Evolutionary conservation across 768 basidiomycete genomes (phyloP).

Genomic region (Nidularia pulvinata): DNA sequence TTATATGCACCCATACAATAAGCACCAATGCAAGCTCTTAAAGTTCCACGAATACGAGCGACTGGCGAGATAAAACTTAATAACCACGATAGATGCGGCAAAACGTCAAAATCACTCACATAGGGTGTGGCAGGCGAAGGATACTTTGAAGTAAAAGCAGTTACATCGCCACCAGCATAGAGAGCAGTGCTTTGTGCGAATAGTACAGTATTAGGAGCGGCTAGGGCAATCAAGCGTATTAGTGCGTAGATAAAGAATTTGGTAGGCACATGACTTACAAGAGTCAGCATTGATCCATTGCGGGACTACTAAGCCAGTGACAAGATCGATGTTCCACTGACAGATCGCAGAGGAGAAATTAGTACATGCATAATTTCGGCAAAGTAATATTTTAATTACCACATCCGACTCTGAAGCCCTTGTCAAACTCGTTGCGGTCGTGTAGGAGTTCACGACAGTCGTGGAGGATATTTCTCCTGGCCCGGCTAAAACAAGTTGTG

Average conservation of each 20-base stretch:
- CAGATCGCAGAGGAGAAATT: not conserved
- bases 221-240: not conserved
- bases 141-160: constrained; percentile 6
- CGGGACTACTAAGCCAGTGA: constrained; percentile 1
- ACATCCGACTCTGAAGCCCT: constrained; percentile 1
- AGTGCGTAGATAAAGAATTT: not conserved
- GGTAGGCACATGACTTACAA: constrained; percentile 1
- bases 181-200: not conserved
- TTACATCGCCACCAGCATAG: not conserved
- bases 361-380: not conserved
- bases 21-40: too few species aligned
- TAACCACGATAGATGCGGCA: too few species aligned
- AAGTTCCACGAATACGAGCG: too few species aligned
- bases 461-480: not conserved
- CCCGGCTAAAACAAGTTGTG: not conserved
- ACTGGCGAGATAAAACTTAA: too few species aligned
- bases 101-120: not conserved
- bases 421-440: not conserved
- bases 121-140: not conserved
- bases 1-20: too few species aligned
- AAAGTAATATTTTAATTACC: not conserved
- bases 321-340: constrained; percentile 5
- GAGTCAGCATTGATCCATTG: constrained; percentile 5
- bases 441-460: not conserved
- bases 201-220: constrained; percentile 1